Evolutionary conservation across 371 early-diverging fungal genomes (phyloP).

Genomic region (Zopfochytrium polystomum): DNA sequence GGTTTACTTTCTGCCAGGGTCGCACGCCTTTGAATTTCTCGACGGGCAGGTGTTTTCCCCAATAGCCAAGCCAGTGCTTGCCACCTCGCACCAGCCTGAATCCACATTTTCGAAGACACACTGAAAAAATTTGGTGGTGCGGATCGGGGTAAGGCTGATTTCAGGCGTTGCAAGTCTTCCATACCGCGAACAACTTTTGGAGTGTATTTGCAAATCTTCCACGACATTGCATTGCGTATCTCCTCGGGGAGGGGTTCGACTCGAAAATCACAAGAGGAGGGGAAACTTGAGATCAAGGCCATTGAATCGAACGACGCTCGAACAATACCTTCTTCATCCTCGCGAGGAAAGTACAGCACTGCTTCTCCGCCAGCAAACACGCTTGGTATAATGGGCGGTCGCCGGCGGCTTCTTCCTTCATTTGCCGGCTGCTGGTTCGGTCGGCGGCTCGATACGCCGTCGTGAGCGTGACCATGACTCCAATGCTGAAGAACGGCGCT

Average conservation of each 20-base stretch:
- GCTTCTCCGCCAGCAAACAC: conserved; percentile 36
- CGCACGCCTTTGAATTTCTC: conserved; percentile 33
- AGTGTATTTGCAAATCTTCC: conserved; percentile 41
- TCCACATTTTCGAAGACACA: conserved; percentile 27
- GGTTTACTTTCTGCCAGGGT: conserved; percentile 49
- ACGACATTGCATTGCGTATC: conserved; percentile 21
- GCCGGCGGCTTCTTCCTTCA: not conserved
- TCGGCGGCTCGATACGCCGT: no score
- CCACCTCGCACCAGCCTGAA: conserved; percentile 39
- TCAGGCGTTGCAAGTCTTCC: no score
- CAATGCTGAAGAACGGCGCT: no score
- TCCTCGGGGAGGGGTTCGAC: conserved; percentile 19
- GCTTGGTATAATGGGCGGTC: conserved; percentile 26
- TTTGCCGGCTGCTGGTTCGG: no score
- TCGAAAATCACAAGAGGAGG: conserved; percentile 9
- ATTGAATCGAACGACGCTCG: not conserved
- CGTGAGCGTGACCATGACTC: no score
- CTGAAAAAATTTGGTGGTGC: conserved; percentile 12
- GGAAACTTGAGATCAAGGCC: not conserved
- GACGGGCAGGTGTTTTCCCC: conserved; percentile 42
- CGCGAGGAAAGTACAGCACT: conserved; percentile 40
- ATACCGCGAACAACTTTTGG: conserved; percentile 44
- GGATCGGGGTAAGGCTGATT: not conserved
- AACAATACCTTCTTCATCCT: conserved; percentile 27
- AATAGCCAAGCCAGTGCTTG: conserved; percentile 38